Evolutionary conservation across 306 rosid species (phyloP), one percentile per base, ranked within the genome.

Genomic region (Cucurbita moschata): DNA sequence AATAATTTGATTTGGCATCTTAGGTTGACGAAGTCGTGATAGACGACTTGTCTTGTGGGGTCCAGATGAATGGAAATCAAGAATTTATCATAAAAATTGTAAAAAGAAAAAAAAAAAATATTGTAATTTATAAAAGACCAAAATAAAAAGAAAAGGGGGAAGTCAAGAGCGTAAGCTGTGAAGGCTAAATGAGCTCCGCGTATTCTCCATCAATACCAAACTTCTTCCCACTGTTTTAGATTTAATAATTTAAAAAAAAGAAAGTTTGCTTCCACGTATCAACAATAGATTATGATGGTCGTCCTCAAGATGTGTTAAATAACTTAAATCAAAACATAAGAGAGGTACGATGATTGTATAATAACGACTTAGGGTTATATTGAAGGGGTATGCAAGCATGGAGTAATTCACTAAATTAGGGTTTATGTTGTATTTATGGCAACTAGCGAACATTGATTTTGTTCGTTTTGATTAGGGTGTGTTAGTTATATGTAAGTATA

Each of bases 161-260:
- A 44, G 66, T 59, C 4, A 56, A 60, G 66, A 5, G 42, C 42
- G 42, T 39, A 38, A 5, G 19, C 4, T 42, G 52, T 18, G 14
- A 12, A 47, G 35, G 55, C 55, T 12, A 46, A 66, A 68, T 46
- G 14, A 42, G 5, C 56, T 23, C 56, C 57, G 73, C 73, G 73
- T 47, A 47, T 68, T 68, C 57, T 66, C 73, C 73, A 68, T 68
- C 42, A 46, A 23, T 68, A 43, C 53, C 38, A 65, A 65, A n/a
- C 43, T 19, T 65, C 37, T 65, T 18, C 35, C 0, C 37, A 8
- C 8, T 39, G 2, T 12, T 46, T 21, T 46, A 46, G 23, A 13
- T 4, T 14, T 10, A 66, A 66, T 7, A 1, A 12, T 26, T 59
- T 59, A 5, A 50, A 12, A 4, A 49, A 49, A 11, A 0, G 13